Evolutionary conservation across 768 basidiomycete genomes (phyloP).

Genomic region (Russula abietina): DNA sequence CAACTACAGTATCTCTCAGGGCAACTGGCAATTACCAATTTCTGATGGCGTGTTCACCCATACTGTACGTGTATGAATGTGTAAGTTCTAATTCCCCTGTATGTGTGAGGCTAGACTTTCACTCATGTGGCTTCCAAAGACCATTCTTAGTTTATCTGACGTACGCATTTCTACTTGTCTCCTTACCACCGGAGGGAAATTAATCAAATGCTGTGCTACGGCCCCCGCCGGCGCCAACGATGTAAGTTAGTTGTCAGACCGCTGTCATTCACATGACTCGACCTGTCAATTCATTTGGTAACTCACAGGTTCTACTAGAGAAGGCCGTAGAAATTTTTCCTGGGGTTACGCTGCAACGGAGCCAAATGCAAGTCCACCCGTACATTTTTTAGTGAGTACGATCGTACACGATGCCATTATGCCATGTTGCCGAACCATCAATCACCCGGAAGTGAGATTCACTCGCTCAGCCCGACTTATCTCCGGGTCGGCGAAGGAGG

Average conservation of each 20-base stretch:
- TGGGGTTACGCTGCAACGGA: background rate
- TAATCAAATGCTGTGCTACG: background rate
- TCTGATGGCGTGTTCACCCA: too few species aligned
- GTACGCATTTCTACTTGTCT: background rate
- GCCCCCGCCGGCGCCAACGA: background rate
- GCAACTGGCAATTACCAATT: background rate
- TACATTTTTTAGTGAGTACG: background rate
- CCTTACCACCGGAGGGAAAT: background rate
- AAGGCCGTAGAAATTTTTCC: background rate
- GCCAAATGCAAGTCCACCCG: background rate
- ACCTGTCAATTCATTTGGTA: background rate
- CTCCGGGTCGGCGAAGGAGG: too few species aligned
- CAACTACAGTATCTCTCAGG: background rate
- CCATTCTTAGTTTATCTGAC: background rate
- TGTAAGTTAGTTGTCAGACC: background rate
- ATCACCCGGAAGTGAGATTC: background rate
- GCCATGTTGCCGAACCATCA: too few species aligned
- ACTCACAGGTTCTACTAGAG: background rate
- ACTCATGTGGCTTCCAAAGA: background rate
- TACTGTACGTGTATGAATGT: too few species aligned
- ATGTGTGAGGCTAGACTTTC: background rate
- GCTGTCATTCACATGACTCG: background rate
- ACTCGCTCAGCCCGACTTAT: background rate
- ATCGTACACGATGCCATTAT: background rate
- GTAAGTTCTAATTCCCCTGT: background rate